Base-by-base conservation (phyloP, 2,329 filamentous ascomycete species). In the Aspergillus sp. region DNA sequence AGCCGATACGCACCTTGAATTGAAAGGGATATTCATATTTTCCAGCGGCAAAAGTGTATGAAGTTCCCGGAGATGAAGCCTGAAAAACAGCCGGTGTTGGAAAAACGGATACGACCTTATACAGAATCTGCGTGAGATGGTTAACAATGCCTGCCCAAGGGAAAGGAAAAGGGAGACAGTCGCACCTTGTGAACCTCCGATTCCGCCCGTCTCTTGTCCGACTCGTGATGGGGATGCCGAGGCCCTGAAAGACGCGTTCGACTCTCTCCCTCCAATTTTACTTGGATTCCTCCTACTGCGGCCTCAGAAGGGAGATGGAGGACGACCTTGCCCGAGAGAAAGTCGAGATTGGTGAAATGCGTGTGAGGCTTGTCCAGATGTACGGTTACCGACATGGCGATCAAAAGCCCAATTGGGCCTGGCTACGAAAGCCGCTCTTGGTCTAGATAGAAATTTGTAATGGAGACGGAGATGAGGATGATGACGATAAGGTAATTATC, bases 261-360 rank as follows among this genome's bases (percentile, higher is more conserved):
- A 53, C 71, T 74, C 50, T 75, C 72, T 19, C 70, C 72, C 48
- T 75, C 72, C 27, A 75, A 54, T 53, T 75, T 75, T 38, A 75
- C 72, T 34, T 67, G 67, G 32, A 75, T 70, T 5, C 64, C 64
- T 33, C 67, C 64, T 40, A 75, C 67, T 6, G 71, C 57, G 9
- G 72, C 63, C 53, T 73, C 69, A 1, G 60, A 61, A 1, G 58
- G 54, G 6, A 75, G 59, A 39, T 62, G 55, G 34, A 75, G 55
- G n/a, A 72, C 53, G 13, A 73, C 70, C 35, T 59, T 70, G 28
- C 72, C 72, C 2, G 66, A 64, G 27, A 75, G 60, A 41, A 65
- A 66, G 51, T 75, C 72, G 39, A 75, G 64, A 44, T 75, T 75
- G 40, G 72, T 75, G 50, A 71, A 74, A 54, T 68, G 66, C 28